Evolutionary conservation across 2,329 filamentous ascomycete genomes (phyloP).

Genomic region (Colletotrichum godetiae): DNA sequence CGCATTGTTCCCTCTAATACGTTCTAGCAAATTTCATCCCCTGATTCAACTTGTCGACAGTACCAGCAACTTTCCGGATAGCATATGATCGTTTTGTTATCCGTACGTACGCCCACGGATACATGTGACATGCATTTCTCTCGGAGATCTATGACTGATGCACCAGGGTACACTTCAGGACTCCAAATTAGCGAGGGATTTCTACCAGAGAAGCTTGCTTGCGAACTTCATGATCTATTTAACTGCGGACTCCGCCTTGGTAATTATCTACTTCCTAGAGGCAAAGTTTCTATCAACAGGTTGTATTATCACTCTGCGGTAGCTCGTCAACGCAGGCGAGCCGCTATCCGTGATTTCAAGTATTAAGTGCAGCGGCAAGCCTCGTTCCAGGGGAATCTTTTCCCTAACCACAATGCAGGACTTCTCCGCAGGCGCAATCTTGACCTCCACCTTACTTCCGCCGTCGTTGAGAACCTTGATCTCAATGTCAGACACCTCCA

Average conservation of each 20-base stretch:
- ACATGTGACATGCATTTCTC: too few relatives aligned
- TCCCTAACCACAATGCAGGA: conserved; percentile 42
- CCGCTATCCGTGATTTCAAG: conserved; percentile 60
- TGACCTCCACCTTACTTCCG: conserved; percentile 30
- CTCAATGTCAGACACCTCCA: conserved; percentile 52
- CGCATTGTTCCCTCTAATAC: too few relatives aligned
- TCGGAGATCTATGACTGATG: too few relatives aligned
- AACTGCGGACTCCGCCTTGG: neutral
- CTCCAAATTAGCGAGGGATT: too few relatives aligned
- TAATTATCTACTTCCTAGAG: neutral
- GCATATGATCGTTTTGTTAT: too few relatives aligned
- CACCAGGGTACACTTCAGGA: too few relatives aligned
- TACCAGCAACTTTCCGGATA: too few relatives aligned
- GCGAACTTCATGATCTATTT: too few relatives aligned
- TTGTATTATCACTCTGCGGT: conserved; percentile 55
- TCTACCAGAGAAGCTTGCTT: too few relatives aligned
- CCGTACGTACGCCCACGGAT: too few relatives aligned
- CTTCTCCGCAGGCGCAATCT: conserved; percentile 45
- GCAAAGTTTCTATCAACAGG: conserved; percentile 42
- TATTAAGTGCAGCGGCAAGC: conserved; percentile 60
- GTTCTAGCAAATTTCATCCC: neutral
- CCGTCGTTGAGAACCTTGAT: conserved; percentile 40
- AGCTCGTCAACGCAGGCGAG: conserved; percentile 55
- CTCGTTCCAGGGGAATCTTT: conserved; percentile 41
- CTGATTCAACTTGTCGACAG: too few relatives aligned